Percentiles rank a stretch among this genome's conserved stretches.
Conservation (phyloP, 805 yeast species). For the Candida ponderosae region DNA sequence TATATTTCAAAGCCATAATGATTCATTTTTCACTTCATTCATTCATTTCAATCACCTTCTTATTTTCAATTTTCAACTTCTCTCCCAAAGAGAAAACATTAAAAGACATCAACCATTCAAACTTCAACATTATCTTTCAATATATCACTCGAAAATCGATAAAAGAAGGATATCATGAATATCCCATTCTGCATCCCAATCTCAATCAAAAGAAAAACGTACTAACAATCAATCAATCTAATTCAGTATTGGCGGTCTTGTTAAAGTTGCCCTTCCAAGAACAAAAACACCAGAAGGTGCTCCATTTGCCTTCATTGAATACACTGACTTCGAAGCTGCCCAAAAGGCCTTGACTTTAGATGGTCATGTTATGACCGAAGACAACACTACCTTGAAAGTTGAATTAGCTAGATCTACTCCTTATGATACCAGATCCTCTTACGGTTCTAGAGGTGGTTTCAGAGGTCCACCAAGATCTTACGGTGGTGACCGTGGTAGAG, state of each 20-base stretch:
- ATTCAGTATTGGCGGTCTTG: constrained; percentile 44
- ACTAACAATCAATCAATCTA: constrained; percentile 7
- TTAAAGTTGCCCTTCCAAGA: constrained; percentile 55
- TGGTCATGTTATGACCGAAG: not conserved
- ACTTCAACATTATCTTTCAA: no score
- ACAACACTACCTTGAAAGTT: constrained; percentile 34
- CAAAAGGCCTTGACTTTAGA: constrained; percentile 43
- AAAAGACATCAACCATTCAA: no score
- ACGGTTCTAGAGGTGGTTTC: constrained; percentile 15
- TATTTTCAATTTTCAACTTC: no score
- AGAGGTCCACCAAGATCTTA: constrained; percentile 11
- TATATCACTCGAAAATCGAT: no score
- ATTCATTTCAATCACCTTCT: no score
- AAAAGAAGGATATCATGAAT: no score
- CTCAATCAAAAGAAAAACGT: constrained; percentile 1
- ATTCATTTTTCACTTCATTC: no score
- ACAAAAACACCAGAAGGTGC: constrained; percentile 52
- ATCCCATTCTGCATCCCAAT: not conserved
- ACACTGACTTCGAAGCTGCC: constrained; percentile 41
- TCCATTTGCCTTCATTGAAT: constrained; percentile 60
- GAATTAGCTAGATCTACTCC: constrained; percentile 54
- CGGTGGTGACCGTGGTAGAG: constrained; percentile 8
- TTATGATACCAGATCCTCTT: constrained; percentile 25
- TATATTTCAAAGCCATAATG: no score
- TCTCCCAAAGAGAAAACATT: no score